These are phyloP conservation scores for Leucocoprinus birnbaumii DNA, from an alignment of 768 basidiomycete genomes.

Conservation along the genomic window DNA sequence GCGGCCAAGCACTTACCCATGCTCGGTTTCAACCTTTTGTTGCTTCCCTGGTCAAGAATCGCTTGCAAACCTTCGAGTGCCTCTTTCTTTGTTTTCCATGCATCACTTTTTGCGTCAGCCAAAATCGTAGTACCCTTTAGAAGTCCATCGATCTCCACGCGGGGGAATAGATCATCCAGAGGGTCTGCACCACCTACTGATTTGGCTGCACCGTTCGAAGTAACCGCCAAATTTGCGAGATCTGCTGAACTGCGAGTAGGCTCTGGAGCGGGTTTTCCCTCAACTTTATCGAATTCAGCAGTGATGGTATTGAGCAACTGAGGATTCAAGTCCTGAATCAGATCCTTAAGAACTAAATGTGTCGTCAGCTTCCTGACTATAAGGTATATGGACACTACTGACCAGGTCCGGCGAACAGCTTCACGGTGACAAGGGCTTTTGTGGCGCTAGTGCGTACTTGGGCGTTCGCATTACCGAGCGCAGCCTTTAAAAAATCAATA, in stretches of 20 bases:
- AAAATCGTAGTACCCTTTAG: constrained; percentile 82
- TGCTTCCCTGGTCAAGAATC: constrained; percentile 84
- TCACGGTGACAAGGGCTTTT: constrained; percentile 87
- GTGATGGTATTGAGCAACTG: constrained; percentile 90
- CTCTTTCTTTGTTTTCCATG: constrained; percentile 97
- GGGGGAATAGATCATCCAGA: constrained; percentile 91
- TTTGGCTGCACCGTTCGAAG: constrained; percentile 38
- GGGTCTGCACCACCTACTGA: constrained; percentile 55
- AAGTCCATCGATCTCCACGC: constrained; percentile 87
- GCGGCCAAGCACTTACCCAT: constrained; percentile 60
- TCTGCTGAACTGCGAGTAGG: constrained; percentile 80
- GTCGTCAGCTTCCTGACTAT: constrained; percentile 1
- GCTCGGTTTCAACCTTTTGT: constrained; percentile 86
- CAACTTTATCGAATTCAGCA: constrained; percentile 90
- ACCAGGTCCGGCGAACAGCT: constrained; percentile 90
- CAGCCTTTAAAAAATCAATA: constrained; percentile 87
- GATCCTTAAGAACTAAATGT: constrained; percentile 79
- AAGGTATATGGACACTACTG: constrained; percentile 15
- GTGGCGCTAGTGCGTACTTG: constrained; percentile 92
- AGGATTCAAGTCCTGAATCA: constrained; percentile 92
- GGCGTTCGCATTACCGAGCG: constrained; percentile 91
- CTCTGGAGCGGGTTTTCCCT: constrained; percentile 71
- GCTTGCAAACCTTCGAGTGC: constrained; percentile 83
- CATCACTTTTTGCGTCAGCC: constrained; percentile 83
- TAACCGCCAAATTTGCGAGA: constrained; percentile 47